Percentiles rank a stretch among this genome's conserved stretches.
These are phyloP conservation scores for Cutaneotrichosporon daszewskae DNA, from an alignment of 1,284 basidiomycete genomes.

Conservation along the genomic window DNA sequence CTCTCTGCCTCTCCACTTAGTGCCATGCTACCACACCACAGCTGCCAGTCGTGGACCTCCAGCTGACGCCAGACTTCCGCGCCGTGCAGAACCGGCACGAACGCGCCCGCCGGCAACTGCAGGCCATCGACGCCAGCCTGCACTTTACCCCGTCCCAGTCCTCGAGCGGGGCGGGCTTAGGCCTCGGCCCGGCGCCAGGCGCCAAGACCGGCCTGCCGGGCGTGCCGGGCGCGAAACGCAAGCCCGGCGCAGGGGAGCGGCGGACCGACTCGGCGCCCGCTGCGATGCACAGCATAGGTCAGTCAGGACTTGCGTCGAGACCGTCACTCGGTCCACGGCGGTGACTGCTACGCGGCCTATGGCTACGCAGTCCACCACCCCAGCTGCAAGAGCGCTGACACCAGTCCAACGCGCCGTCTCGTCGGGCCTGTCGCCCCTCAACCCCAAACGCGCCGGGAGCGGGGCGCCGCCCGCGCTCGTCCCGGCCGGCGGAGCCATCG, in stretches of 20 bases:
- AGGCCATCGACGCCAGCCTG: slow-evolving; percentile 22
- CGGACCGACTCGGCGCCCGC: too few species aligned
- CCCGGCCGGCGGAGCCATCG: slow-evolving; percentile 37
- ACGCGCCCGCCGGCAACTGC: slow-evolving; percentile 63
- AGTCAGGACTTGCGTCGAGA: too few species aligned
- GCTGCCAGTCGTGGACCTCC: too few species aligned
- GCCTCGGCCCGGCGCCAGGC: background rate
- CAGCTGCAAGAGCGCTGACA: too few species aligned
- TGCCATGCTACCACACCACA: too few species aligned
- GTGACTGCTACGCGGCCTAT: too few species aligned
- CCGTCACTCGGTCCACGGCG: too few species aligned
- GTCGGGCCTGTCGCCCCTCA: slow-evolving; percentile 40
- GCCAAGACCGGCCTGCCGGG: slow-evolving; percentile 6
- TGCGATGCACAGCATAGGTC: too few species aligned
- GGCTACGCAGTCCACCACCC: too few species aligned
- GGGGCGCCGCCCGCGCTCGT: slow-evolving; percentile 21
- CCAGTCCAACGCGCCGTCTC: slow-evolving; percentile 1
- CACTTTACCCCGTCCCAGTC: slow-evolving; percentile 40
- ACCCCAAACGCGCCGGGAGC: slow-evolving; percentile 31
- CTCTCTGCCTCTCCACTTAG: background rate
- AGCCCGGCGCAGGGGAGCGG: slow-evolving; percentile 12
- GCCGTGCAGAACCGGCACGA: slow-evolving; percentile 77
- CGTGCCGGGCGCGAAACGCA: slow-evolving; percentile 11
- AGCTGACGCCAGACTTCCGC: slow-evolving; percentile 56
- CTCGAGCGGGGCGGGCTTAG: slow-evolving; percentile 17